Base-by-base conservation (phyloP, 1,284 basidiomycete genomes). In the Papiliotrema flavescens region DNA sequence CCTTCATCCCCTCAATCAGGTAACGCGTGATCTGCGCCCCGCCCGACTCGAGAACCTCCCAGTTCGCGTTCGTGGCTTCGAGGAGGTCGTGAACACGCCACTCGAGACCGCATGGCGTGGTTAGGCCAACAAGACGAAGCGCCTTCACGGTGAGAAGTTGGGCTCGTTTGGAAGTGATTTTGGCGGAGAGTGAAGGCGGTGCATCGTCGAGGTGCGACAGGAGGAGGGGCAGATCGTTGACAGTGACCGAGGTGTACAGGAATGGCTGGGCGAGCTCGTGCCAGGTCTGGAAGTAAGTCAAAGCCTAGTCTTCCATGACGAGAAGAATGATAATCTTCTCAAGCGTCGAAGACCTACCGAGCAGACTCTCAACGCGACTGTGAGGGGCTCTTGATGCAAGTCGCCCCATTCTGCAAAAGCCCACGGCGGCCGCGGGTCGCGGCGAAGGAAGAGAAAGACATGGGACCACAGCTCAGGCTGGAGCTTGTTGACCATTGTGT, bases 201-300 rank as follows among this genome's bases (percentile, higher is more conserved):
- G 22, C 43, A 42, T 42, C 41, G 19, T 11, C 9, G 17, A 36
- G 9, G 11, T 42, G 9, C 9, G 9, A 9, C 24, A 55, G 54
- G 9, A 55, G 23, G 32, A 45, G 20, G 28, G 43, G 28, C 3
- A 55, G 43, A 24, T 50, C 49, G 28, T 45, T 20, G 22, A 24
- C 35, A 4, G 51, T 37, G 17, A 55, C 44, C 15, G 48, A 46
- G 17, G 54, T 47, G 37, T 55, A 55, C 14, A 55, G 44, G n/a
- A 50, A 22, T 3, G 48, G 54, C 3, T 35, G 15, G 15, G 44
- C 36, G 24, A 51, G 37, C 9, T 53, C 47, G 26, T 57, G 47
- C 4, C 49, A 32, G 7, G n/a, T 48, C 55, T 57, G 23, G 15
- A 9, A 35, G 23, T 46, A 11, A 42, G 26, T 26, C 24, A 9